phyloP scores from a whole-genome alignment of 768 basidiomycete species.

The Podaxis carcinomalis region DNA sequence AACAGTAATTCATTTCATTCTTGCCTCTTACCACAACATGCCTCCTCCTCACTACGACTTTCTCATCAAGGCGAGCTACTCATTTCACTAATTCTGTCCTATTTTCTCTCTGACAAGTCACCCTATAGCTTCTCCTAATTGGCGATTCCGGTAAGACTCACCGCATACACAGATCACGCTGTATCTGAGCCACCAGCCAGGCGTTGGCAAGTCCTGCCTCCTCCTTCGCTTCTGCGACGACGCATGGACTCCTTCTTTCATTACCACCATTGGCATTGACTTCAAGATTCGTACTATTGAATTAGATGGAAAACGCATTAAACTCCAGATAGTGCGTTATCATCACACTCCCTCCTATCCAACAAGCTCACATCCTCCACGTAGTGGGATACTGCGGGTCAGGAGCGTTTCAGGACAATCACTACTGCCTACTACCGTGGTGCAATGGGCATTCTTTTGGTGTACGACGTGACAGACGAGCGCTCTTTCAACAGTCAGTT shows the following conservation, averaged over 20 bases:
- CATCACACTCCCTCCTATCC: neutral
- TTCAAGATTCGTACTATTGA: slow-evolving; percentile 99
- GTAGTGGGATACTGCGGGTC: slow-evolving; percentile 99
- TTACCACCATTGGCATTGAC: slow-evolving; percentile 99
- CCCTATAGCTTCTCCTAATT: slow-evolving; percentile 79
- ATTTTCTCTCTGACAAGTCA: slow-evolving; percentile 9
- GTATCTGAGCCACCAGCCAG: slow-evolving; percentile 29
- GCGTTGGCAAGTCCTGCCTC: slow-evolving; percentile 97
- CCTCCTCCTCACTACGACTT: slow-evolving; percentile 97
- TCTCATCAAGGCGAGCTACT: slow-evolving; percentile 73
- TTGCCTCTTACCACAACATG: slow-evolving; percentile 38
- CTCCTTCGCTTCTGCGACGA: slow-evolving; percentile 97
- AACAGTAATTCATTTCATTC: neutral
- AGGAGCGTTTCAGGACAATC: slow-evolving; percentile 98
- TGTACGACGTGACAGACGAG: slow-evolving; percentile 98
- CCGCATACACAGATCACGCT: slow-evolving; percentile 1
- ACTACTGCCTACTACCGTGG: slow-evolving; percentile 99
- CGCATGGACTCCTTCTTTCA: slow-evolving; percentile 98
- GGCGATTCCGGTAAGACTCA: slow-evolving; percentile 80
- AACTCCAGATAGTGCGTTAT: slow-evolving; percentile 90
- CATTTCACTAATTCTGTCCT: neutral
- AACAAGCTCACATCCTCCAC: neutral
- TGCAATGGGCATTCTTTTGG: slow-evolving; percentile 96
- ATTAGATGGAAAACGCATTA: slow-evolving; percentile 95
- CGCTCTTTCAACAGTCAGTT: slow-evolving; percentile 90